These are phyloP conservation scores for Cordyceps tenuipes DNA, from an alignment of 2,329 filamentous ascomycete species.

Conservation along the genomic window DNA sequence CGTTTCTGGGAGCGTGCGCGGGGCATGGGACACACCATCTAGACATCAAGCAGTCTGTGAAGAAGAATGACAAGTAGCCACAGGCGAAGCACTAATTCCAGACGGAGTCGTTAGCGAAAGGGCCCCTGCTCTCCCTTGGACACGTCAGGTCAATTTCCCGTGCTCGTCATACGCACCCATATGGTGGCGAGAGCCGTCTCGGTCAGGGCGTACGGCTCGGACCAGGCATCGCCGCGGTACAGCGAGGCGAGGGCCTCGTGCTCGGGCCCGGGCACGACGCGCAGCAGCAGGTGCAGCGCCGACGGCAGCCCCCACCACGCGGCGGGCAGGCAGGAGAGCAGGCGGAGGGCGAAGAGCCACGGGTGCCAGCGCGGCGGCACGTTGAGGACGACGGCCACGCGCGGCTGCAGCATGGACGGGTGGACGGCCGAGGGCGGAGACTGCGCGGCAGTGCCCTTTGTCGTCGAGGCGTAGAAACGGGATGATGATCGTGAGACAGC, in stretches of 20 bases:
- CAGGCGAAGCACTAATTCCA: conserved; percentile 59
- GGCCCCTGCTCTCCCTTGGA: background rate
- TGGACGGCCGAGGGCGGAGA: conserved; percentile 5
- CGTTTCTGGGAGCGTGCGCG: background rate
- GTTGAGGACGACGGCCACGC: conserved; percentile 69
- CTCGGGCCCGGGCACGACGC: conserved; percentile 41
- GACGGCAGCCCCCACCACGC: conserved; percentile 65
- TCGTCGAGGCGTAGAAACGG: background rate
- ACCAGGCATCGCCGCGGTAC: conserved; percentile 9
- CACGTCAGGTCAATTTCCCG: background rate
- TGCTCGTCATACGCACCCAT: conserved; percentile 54
- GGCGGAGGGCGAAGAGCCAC: conserved; percentile 63
- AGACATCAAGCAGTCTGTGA: conserved; percentile 78
- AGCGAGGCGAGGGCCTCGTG: conserved; percentile 17
- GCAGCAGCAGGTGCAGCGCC: conserved; percentile 58
- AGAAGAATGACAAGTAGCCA: conserved; percentile 73
- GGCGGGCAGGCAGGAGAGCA: conserved; percentile 61
- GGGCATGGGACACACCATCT: conserved; percentile 50
- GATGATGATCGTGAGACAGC: background rate
- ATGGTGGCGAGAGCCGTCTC: conserved; percentile 65
- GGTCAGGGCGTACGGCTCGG: conserved; percentile 39
- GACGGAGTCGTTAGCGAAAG: conserved; percentile 8
- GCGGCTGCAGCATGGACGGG: conserved; percentile 56
- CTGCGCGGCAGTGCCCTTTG: background rate
- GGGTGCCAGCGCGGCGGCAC: conserved; percentile 66